Evolutionary conservation across 371 early-diverging fungal species (phyloP).

Genomic region (Neoconidiobolus thromboides): DNA sequence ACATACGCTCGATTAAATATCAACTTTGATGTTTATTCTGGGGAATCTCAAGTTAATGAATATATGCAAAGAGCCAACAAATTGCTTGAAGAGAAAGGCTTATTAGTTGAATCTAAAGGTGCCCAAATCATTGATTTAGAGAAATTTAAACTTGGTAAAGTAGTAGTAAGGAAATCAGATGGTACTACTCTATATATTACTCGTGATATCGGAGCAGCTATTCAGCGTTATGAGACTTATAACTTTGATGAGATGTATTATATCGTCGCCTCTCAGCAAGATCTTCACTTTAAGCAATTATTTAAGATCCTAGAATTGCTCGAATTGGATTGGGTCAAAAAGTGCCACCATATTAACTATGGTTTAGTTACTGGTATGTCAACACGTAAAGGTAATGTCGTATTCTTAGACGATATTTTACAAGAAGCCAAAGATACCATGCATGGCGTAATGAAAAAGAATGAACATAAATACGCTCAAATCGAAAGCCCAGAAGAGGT

Average conservation of each 20-base stretch:
- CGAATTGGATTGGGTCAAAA: slow-evolving; percentile 57
- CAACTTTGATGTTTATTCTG: slow-evolving; percentile 93
- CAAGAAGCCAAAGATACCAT: slow-evolving; percentile 78
- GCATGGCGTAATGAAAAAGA: slow-evolving; percentile 84
- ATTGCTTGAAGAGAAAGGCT: slow-evolving; percentile 40
- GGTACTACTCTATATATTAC: slow-evolving; percentile 96
- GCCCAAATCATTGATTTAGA: slow-evolving; percentile 76
- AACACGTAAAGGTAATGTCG: slow-evolving; percentile 95
- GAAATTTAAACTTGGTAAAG: slow-evolving; percentile 61
- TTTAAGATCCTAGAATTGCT: slow-evolving; percentile 81
- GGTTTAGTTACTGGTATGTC: slow-evolving; percentile 98
- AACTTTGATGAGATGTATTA: slow-evolving; percentile 92
- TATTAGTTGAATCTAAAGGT: slow-evolving; percentile 63
- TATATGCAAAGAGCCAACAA: slow-evolving; percentile 61
- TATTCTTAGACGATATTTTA: slow-evolving; percentile 96
- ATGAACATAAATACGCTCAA: slow-evolving; percentile 68
- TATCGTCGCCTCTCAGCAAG: slow-evolving; percentile 91
- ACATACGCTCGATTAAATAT: slow-evolving; percentile 89
- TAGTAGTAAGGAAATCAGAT: slow-evolving; percentile 86
- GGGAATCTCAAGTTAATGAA: slow-evolving; percentile 88
- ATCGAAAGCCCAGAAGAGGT: slow-evolving; percentile 65
- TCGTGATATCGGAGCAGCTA: slow-evolving; percentile 96
- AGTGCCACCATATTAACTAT: slow-evolving; percentile 85
- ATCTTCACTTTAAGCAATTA: slow-evolving; percentile 90
- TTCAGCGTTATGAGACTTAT: slow-evolving; percentile 77